Percentiles rank a stretch among this genome's conserved stretches.
Conservation (phyloP, 345 rosid species). For the Populus nigra region DNA sequence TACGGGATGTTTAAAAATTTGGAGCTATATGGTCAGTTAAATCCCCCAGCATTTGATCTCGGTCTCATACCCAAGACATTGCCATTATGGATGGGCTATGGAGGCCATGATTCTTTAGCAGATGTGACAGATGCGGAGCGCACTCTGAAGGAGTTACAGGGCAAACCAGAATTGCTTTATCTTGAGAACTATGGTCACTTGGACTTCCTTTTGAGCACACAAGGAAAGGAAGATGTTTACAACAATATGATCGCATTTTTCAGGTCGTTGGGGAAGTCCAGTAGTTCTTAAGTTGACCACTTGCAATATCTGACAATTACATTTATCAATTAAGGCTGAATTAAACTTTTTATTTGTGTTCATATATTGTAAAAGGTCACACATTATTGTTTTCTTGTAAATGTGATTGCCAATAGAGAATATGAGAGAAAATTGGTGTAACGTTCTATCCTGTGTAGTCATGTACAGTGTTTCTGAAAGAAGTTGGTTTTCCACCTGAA, state of each 20-base stretch:
- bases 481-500: too few relatives aligned
- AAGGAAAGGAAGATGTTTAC: constrained; percentile 62
- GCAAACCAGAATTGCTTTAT: constrained; percentile 60
- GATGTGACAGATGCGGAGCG: constrained; percentile 60
- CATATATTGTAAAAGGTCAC: constrained; percentile 17
- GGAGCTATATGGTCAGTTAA: constrained; percentile 46
- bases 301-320: constrained; percentile 8
- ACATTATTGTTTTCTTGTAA: background rate
- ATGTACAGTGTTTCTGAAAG: too few relatives aligned
- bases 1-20: constrained; percentile 69
- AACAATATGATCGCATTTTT: constrained; percentile 60
- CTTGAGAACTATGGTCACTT: constrained; percentile 38
- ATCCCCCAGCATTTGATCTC: constrained; percentile 73
- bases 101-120: constrained; percentile 75
- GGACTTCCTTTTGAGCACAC: constrained; percentile 9
- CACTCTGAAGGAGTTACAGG: constrained; percentile 53
- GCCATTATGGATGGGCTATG: constrained; percentile 89
- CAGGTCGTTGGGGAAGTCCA: constrained; percentile 41
- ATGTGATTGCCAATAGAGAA: background rate
- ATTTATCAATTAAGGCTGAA: background rate
- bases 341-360: constrained; percentile 4
- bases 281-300: constrained; percentile 34
- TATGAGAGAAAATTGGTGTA: background rate
- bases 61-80: constrained; percentile 55
- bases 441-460: too few relatives aligned